phyloP scores from a whole-genome alignment of 23 red algal species.

The Gracilaria domingensis region DNA sequence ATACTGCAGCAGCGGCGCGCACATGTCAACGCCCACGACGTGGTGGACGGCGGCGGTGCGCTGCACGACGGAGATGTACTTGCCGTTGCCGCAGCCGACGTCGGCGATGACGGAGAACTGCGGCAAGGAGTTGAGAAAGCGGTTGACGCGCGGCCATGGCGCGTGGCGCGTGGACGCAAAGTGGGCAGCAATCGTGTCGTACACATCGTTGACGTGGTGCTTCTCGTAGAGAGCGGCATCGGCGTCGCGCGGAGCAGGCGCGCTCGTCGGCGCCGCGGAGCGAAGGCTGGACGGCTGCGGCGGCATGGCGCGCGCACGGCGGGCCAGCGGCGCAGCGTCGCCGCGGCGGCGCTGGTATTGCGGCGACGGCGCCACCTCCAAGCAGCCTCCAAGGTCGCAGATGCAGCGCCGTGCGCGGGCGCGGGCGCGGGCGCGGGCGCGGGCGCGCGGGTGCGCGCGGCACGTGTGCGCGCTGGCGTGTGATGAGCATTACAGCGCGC shows the following conservation, averaged over 20 bases:
- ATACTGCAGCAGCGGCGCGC: slow-evolving; percentile 13
- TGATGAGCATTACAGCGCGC: slow-evolving; percentile 17
- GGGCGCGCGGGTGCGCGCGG: too few species aligned
- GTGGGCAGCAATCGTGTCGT: slow-evolving; percentile 90
- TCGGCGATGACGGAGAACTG: slow-evolving; percentile 63
- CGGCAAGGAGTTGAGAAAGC: slow-evolving; percentile 69
- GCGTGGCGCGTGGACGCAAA: slow-evolving; percentile 89
- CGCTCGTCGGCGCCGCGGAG: slow-evolving; percentile 4
- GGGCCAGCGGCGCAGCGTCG: too few species aligned
- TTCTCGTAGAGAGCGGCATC: slow-evolving; percentile 59
- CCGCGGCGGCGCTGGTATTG: too few species aligned
- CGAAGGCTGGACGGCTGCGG: neutral
- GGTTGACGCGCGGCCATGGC: slow-evolving; percentile 84
- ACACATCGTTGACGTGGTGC: slow-evolving; percentile 80
- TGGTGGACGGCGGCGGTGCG: neutral
- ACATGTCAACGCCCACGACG: slow-evolving; percentile 33
- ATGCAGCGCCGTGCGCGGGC: too few species aligned
- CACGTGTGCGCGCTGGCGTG: slow-evolving; percentile 12
- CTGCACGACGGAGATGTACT: slow-evolving; percentile 55
- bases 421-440: too few species aligned
- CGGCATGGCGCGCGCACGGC: neutral
- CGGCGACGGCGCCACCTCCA: too few species aligned
- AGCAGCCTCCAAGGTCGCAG: too few species aligned
- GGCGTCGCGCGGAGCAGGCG: neutral
- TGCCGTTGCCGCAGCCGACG: slow-evolving; percentile 95